These are phyloP conservation scores for Solanum pimpinellifolium DNA, from an alignment of 257 asterid genomes.

Conservation along the genomic window DNA sequence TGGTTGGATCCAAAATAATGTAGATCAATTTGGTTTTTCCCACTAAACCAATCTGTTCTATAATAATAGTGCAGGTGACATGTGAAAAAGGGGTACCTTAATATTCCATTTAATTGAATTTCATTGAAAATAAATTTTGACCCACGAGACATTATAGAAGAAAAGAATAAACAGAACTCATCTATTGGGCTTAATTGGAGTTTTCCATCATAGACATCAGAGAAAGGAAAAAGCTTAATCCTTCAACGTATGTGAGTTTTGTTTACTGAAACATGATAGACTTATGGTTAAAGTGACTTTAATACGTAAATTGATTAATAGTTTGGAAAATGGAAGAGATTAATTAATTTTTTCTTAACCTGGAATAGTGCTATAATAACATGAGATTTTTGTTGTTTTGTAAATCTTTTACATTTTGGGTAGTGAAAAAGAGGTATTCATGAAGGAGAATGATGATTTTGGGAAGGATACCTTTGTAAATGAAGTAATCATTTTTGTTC, in stretches of 20 bases:
- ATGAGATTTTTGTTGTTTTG: background rate
- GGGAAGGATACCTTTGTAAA: too few relatives aligned
- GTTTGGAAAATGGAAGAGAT: background rate
- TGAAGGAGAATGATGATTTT: background rate
- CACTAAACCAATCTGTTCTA: background rate
- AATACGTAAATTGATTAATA: background rate
- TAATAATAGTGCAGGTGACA: background rate
- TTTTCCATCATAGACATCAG: background rate
- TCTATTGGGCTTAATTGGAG: background rate
- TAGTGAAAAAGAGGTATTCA: background rate
- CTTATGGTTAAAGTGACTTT: background rate
- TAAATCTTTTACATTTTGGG: too few relatives aligned
- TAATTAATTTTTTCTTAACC: slow-evolving; percentile 14
- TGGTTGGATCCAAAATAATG: too few relatives aligned
- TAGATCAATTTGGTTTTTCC: background rate
- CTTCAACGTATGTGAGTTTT: background rate
- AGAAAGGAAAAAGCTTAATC: background rate
- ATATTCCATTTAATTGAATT: background rate
- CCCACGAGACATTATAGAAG: background rate
- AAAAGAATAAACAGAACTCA: background rate
- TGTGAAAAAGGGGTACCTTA: background rate
- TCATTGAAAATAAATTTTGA: background rate
- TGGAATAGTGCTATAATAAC: slow-evolving; percentile 1
- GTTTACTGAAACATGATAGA: background rate
- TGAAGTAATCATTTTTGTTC: background rate